These are phyloP conservation scores for Russula brevipes DNA, from an alignment of 768 basidiomycete species.

Conservation along the genomic window DNA sequence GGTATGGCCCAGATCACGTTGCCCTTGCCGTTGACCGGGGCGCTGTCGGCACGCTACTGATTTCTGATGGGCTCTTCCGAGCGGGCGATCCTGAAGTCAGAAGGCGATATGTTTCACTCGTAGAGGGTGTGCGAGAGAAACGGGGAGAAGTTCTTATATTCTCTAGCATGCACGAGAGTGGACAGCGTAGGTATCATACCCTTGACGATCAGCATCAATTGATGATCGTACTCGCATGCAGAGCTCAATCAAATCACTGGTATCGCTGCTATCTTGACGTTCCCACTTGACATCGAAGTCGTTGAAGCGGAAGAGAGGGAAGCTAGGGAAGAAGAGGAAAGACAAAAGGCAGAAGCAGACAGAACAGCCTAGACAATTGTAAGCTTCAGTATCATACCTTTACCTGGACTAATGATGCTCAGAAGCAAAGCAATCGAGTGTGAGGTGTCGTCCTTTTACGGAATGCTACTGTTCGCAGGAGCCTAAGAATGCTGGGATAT, in stretches of 20 bases:
- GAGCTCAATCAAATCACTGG: conserved; percentile 96
- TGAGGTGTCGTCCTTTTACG: not conserved
- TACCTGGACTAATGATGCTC: not conserved
- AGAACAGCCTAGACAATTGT: not conserved
- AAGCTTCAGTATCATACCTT: too few species aligned
- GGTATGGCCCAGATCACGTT: conserved; percentile 98
- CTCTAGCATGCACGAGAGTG: conserved; percentile 99
- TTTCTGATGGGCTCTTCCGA: conserved; percentile 91
- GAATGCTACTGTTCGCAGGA: not conserved
- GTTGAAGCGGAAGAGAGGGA: conserved; percentile 90
- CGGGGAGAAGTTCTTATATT: conserved; percentile 95
- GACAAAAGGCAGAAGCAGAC: conserved; percentile 15
- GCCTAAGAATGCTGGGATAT: not conserved
- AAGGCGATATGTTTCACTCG: conserved; percentile 80
- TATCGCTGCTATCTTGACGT: conserved; percentile 91
- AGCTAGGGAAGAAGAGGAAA: conserved; percentile 46
- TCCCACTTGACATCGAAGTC: conserved; percentile 91
- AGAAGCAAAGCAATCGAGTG: not conserved
- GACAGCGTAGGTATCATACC: conserved; percentile 70
- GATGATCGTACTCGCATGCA: conserved; percentile 38
- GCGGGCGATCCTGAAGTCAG: conserved; percentile 73
- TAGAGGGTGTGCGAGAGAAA: conserved; percentile 82
- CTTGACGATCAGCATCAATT: not conserved
- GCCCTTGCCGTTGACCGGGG: conserved; percentile 86
- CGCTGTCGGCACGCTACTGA: conserved; percentile 89